Evolutionary conservation across 129 eudicot species (phyloP), one percentile per base, ranked within the genome.

Genomic region (Flaveria linearis): DNA sequence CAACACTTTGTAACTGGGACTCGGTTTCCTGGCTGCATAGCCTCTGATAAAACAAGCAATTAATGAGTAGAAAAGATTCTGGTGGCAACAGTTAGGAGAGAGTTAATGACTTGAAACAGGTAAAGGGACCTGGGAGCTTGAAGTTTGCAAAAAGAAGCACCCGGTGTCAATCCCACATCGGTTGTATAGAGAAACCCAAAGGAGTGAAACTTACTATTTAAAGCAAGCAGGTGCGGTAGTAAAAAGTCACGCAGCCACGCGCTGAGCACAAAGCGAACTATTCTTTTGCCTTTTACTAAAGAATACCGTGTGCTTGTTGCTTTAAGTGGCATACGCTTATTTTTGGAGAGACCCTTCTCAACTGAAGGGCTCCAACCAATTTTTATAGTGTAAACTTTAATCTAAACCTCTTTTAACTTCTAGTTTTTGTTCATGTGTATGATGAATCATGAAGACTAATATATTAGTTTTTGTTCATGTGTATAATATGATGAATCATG

Each of bases 221-320:
- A 4, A 14, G 18, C 17, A 50, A 14, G 56, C 39, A 50, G 56
- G 17, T 50, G 56, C 5, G 6, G 4, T 1, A 7, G 6, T 3
- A 3, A 15, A 13, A 50, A 50, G 0, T 4, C 5, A 85, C 76
- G 82, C 87, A 85, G 78, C 84, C 87, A 69, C 22, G 89, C 78
- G 23, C 72, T 87, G 88, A 85, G 82, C 88, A 82, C 93, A 89
- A 14, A 87, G 89, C 89, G 88, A 89, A 87, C 89, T 87, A 88
- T 88, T 88, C 97, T 91, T 91, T 85, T 89, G 92, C 92, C 92
- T 91, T 91, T 91, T 91, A 91, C 97, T 88, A 91, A 91, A 85
- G 92, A 91, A 88, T 91, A 91, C 92, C 90, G 89, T 91, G 97
- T 86, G 86, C 71, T 62, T 86, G 82, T 51, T 36, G 82, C 33